Percentiles rank a stretch among this genome's conserved stretches.
Evolutionary conservation across 768 basidiomycete species (phyloP).

Genomic region (Daedaleopsis sinensis): DNA sequence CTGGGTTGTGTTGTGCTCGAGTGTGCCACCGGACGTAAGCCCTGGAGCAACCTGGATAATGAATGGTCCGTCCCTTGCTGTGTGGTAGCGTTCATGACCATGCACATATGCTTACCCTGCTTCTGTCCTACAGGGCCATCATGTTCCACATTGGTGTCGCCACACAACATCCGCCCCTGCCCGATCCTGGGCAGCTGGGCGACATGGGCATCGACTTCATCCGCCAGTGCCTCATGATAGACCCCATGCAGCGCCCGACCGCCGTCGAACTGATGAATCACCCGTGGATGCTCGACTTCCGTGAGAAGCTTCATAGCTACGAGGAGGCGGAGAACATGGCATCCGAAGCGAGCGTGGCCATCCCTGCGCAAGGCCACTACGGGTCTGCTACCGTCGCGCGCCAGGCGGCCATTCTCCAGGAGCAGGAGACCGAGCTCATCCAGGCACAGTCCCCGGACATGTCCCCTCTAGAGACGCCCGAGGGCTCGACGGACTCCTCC

Average conservation of each 20-base stretch:
- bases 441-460: constrained; percentile 52
- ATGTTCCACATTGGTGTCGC: constrained; percentile 99
- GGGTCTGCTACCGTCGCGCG: constrained; percentile 56
- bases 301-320: constrained; percentile 68
- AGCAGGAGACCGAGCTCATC: constrained; percentile 63
- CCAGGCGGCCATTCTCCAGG: constrained; percentile 58
- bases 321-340: constrained; percentile 61
- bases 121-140: constrained; percentile 74
- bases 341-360: constrained; percentile 47
- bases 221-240: constrained; percentile 87
- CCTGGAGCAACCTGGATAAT: constrained; percentile 98
- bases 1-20: constrained; percentile 97
- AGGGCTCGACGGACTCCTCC: constrained; percentile 10
- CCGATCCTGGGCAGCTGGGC: constrained; percentile 88
- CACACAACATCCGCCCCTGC: constrained; percentile 93
- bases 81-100: neutral
- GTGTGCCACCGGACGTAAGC: constrained; percentile 94
- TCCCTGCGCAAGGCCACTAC: constrained; percentile 49
- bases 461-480: constrained; percentile 41
- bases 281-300: constrained; percentile 87
- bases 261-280: constrained; percentile 86
- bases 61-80: constrained; percentile 75
- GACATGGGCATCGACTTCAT: constrained; percentile 92
- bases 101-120: constrained; percentile 9
- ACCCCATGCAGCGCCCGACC: constrained; percentile 80